Evolutionary conservation across 1,139 yeast genomes (phyloP).

Genomic region (Sporopachydermia cereana): DNA sequence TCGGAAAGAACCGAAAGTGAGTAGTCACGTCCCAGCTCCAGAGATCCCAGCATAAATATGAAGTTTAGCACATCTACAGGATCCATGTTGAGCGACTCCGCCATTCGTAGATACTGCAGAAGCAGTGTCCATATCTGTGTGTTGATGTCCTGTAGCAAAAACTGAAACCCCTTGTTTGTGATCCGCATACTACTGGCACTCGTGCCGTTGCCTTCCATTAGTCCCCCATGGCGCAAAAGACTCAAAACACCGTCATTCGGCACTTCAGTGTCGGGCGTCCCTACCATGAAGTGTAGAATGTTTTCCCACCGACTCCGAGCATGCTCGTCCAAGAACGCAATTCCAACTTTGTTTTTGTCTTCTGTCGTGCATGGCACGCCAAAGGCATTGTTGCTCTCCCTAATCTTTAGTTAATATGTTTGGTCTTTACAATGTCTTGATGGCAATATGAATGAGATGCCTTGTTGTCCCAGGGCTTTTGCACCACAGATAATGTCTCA

Average conservation of each 20-base stretch:
- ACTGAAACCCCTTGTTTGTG: constrained; percentile 89
- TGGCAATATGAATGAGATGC: too few relatives aligned
- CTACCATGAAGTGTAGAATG: constrained; percentile 94
- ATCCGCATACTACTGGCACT: constrained; percentile 43
- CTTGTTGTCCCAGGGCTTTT: not conserved
- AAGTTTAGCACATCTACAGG: constrained; percentile 93
- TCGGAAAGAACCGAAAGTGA: constrained; percentile 58
- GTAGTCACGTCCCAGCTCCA: constrained; percentile 84
- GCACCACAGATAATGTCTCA: constrained; percentile 10
- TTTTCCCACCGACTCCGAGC: constrained; percentile 90
- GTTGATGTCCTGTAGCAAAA: constrained; percentile 79
- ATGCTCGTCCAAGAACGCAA: constrained; percentile 60
- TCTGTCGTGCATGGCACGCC: constrained; percentile 42
- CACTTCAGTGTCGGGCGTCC: constrained; percentile 41
- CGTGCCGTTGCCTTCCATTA: constrained; percentile 56
- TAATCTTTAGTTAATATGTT: too few relatives aligned
- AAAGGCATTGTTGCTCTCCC: constrained; percentile 38
- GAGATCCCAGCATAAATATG: constrained; percentile 83
- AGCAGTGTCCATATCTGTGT: constrained; percentile 92
- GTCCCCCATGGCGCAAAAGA: constrained; percentile 59
- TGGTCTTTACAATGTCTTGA: too few relatives aligned
- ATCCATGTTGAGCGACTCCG: constrained; percentile 82
- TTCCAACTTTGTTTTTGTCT: constrained; percentile 42
- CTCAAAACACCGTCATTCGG: constrained; percentile 65
- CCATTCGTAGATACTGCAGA: constrained; percentile 74